Evolutionary conservation across 2,329 filamentous ascomycete species (phyloP).

Genomic region (Diaporthe caulivora): DNA sequence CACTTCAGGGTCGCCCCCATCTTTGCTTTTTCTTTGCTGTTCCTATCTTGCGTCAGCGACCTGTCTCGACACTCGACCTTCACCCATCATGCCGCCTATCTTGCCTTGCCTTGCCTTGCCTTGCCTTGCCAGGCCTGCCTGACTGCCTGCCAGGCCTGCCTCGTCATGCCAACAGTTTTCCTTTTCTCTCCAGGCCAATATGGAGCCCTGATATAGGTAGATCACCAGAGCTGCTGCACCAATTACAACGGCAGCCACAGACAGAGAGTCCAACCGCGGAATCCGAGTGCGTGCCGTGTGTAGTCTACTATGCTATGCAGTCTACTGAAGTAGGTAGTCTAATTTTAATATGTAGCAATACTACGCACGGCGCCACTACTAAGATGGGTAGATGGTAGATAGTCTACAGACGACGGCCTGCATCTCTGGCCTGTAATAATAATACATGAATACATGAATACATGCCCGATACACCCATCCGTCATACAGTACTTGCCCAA

Average conservation of each 20-base stretch:
- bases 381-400: not conserved
- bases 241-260: constrained; percentile 5
- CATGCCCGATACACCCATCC: not conserved
- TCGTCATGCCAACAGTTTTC: constrained; percentile 20
- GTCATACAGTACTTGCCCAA: not conserved
- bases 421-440: not conserved
- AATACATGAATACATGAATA: not conserved
- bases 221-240: constrained; percentile 5
- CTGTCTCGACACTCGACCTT: too few relatives aligned
- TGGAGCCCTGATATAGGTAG: not conserved
- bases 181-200: constrained; percentile 2
- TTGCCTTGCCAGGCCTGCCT: too few relatives aligned
- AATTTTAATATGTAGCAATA: not conserved
- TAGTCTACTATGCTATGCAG: too few relatives aligned
- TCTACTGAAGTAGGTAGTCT: not conserved
- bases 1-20: constrained; percentile 14
- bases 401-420: constrained; percentile 18
- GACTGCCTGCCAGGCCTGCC: too few relatives aligned
- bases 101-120: not conserved
- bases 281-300: constrained; percentile 1
- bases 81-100: not conserved
- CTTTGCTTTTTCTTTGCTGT: constrained; percentile 22
- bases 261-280: not conserved
- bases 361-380: not conserved
- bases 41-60: not conserved